Percentiles rank a stretch among this genome's conserved stretches.
phyloP scores from a whole-genome alignment of 768 basidiomycete species.

The Boletus tylopilopsis region DNA sequence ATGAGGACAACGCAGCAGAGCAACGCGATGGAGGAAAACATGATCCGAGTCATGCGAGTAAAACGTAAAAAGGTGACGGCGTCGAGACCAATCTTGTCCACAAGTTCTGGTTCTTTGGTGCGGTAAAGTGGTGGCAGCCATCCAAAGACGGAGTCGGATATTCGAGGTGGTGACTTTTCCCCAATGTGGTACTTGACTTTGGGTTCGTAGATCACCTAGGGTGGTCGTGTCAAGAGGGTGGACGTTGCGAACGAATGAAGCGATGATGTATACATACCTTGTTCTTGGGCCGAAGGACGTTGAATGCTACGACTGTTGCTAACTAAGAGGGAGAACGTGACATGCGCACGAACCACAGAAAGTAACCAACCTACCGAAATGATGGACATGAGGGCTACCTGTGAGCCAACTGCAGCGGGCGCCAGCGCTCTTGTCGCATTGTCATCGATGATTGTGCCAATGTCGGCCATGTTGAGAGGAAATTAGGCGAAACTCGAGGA shows the following conservation, averaged over 20 bases:
- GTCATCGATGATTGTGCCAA: slow-evolving; percentile 31
- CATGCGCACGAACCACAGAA: neutral
- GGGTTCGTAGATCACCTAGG: slow-evolving; percentile 84
- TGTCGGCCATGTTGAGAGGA: slow-evolving; percentile 29
- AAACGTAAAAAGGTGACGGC: slow-evolving; percentile 93
- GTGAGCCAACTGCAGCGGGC: slow-evolving; percentile 77
- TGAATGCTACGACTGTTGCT: slow-evolving; percentile 73
- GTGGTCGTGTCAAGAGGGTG: neutral
- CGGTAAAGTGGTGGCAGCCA: slow-evolving; percentile 87
- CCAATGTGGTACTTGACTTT: slow-evolving; percentile 89
- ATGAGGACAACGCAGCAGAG: slow-evolving; percentile 72
- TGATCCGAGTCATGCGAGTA: slow-evolving; percentile 74
- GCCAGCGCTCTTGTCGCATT: slow-evolving; percentile 58
- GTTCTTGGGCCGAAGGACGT: slow-evolving; percentile 83
- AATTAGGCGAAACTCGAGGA: slow-evolving; percentile 16
- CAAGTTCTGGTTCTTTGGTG: slow-evolving; percentile 83
- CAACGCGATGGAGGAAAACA: slow-evolving; percentile 62
- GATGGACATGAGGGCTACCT: slow-evolving; percentile 68
- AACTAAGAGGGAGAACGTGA: slow-evolving; percentile 37
- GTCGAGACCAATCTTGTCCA: slow-evolving; percentile 88
- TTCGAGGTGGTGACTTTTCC: slow-evolving; percentile 72
- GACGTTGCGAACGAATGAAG: neutral
- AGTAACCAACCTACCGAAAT: slow-evolving; percentile 54
- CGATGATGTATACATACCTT: slow-evolving; percentile 55
- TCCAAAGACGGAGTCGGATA: slow-evolving; percentile 78